These are phyloP conservation scores for Trifolium fragiferum DNA, from an alignment of 306 rosid genomes.

Conservation along the genomic window DNA sequence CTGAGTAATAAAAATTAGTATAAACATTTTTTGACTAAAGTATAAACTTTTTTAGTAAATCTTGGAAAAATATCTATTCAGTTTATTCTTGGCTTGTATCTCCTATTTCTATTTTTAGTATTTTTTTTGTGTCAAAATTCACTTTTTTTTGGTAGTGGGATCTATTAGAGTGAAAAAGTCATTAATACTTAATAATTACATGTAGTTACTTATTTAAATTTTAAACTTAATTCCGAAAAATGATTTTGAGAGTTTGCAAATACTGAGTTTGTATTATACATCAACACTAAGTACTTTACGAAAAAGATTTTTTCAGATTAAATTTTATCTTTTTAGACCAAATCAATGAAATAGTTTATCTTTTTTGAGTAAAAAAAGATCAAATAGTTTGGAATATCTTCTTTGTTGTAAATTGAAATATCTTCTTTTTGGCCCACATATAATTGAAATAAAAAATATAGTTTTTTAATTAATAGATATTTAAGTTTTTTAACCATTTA, in stretches of 20 bases:
- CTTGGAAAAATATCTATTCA: not conserved
- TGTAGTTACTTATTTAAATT: too few relatives aligned
- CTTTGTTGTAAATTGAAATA: not conserved
- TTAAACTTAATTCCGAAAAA: too few relatives aligned
- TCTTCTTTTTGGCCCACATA: not conserved
- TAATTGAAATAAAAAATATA: not conserved
- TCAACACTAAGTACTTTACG: not conserved
- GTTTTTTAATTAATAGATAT: too few relatives aligned
- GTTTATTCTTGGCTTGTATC: not conserved
- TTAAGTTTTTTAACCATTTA: too few relatives aligned
- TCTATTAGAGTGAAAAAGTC: not conserved
- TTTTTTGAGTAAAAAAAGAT: not conserved
- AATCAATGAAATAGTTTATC: not conserved
- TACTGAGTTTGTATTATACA: too few relatives aligned
- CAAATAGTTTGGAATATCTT: not conserved
- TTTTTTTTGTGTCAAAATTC: not conserved
- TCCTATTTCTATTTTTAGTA: not conserved
- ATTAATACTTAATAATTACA: too few relatives aligned
- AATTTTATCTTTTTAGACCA: not conserved
- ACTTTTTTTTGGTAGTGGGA: not conserved
- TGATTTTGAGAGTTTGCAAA: too few relatives aligned
- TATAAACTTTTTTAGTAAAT: too few relatives aligned
- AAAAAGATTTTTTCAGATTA: not conserved
- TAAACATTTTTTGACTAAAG: too few relatives aligned
- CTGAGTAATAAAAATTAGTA: slow-evolving; percentile 6